phyloP scores from a whole-genome alignment of 2,329 filamentous ascomycete species.

The Plectosphaerella plurivora region DNA sequence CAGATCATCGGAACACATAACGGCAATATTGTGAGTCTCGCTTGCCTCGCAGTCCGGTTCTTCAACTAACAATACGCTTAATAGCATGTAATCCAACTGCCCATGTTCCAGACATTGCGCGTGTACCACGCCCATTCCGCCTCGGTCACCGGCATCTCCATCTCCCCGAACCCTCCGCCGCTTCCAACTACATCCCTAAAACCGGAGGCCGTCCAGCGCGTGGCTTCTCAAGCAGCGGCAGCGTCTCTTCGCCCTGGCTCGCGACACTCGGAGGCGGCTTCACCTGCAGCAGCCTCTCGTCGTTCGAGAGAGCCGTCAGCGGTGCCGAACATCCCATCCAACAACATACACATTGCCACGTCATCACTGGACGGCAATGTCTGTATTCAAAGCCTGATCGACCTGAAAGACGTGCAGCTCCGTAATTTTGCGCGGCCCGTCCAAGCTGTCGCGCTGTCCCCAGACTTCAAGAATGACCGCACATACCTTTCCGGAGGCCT shows the following conservation, averaged over 20 bases:
- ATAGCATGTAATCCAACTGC: constrained; percentile 81
- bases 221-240: constrained; percentile 28
- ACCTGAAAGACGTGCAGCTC: constrained; percentile 83
- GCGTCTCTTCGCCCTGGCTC: constrained; percentile 23
- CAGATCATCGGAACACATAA: constrained; percentile 93
- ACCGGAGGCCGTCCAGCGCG: constrained; percentile 32
- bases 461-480: constrained; percentile 85
- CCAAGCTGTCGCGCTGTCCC: constrained; percentile 88
- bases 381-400: constrained; percentile 81
- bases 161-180: constrained; percentile 75
- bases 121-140: constrained; percentile 91
- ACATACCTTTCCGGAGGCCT: constrained; percentile 88
- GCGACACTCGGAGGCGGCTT: constrained; percentile 26
- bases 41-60: background rate
- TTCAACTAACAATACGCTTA: background rate
- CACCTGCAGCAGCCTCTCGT: constrained; percentile 48
- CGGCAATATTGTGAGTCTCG: constrained; percentile 76
- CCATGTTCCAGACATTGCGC: constrained; percentile 74
- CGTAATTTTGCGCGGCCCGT: constrained; percentile 93
- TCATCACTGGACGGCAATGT: constrained; percentile 96
- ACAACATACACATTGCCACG: constrained; percentile 88
- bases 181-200: constrained; percentile 32
- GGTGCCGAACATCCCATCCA: constrained; percentile 73
- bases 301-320: constrained; percentile 45
- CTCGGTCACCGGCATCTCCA: constrained; percentile 82